Evolutionary conservation across 768 basidiomycete species (phyloP).

Genomic region (Leucosporidium yakuticum): DNA sequence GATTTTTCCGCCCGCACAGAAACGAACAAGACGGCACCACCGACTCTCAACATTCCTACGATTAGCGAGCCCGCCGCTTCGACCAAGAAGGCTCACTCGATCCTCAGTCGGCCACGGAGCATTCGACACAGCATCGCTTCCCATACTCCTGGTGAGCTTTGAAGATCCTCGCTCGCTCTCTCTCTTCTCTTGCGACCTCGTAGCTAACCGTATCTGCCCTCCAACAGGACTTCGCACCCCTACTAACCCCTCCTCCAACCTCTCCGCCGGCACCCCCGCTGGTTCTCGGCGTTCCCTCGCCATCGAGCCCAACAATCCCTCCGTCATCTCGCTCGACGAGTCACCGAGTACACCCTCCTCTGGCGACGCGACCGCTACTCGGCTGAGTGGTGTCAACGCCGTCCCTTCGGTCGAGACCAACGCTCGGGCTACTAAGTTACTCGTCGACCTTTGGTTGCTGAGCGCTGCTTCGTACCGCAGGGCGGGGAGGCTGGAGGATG

Average conservation of each 20-base stretch:
- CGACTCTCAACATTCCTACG: too few relatives aligned
- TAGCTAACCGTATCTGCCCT: too few relatives aligned
- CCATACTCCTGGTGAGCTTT: neutral
- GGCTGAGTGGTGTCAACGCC: neutral
- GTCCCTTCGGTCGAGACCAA: neutral
- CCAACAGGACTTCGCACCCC: too few relatives aligned
- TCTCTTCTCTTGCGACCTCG: neutral
- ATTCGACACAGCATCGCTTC: neutral
- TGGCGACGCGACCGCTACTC: neutral
- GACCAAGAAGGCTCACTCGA: neutral
- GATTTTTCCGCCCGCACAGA: too few relatives aligned
- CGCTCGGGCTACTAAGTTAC: constrained; percentile 57
- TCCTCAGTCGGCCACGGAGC: neutral
- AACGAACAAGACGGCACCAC: too few relatives aligned
- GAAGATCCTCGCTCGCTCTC: neutral
- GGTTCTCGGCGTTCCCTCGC: neutral
- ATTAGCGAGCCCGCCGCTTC: neutral
- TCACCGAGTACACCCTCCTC: neutral
- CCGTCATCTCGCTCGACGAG: neutral
- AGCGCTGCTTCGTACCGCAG: constrained; percentile 89
- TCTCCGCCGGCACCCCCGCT: neutral
- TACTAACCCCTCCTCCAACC: neutral
- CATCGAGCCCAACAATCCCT: neutral
- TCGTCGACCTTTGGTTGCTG: constrained; percentile 88
- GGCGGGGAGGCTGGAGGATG: constrained; percentile 81